A percentile compares a stretch with the other conserved stretches of the same genome.
These are phyloP conservation scores for Endotrypanum monterogeii DNA, from an alignment of 208 protist genomes.

Conservation along the genomic window DNA sequence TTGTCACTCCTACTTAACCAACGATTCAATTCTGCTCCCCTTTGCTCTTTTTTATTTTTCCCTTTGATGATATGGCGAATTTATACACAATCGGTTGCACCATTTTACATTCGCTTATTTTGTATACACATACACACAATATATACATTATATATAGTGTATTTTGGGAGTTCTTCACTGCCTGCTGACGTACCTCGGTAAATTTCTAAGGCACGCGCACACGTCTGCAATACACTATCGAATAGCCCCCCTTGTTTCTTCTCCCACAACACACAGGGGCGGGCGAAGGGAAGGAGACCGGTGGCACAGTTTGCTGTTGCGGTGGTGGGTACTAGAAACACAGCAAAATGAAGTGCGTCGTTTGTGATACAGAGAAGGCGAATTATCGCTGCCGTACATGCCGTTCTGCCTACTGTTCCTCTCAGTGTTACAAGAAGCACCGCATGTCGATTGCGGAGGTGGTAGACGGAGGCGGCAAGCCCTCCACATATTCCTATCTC, in stretches of 20 bases:
- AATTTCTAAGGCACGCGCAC: neutral
- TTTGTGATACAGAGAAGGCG: slow-evolving; percentile 41
- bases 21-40: no score
- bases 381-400: slow-evolving; percentile 69
- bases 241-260: no score
- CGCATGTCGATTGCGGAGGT: slow-evolving; percentile 22
- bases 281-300: no score
- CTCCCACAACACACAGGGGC: no score
- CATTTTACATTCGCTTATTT: neutral
- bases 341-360: slow-evolving; percentile 62
- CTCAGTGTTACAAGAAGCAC: slow-evolving; percentile 60
- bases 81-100: no score
- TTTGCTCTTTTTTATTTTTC: neutral
- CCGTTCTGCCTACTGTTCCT: slow-evolving; percentile 60
- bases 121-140: neutral
- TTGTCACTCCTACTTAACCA: neutral
- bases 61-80: neutral
- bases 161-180: neutral
- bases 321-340: no score
- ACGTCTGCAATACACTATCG: neutral
- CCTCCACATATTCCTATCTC: slow-evolving; percentile 3
- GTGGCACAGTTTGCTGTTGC: no score
- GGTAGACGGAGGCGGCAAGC: neutral
- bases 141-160: neutral
- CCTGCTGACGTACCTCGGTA: neutral